Conservation (phyloP, 2,329 filamentous ascomycete genomes). For the Neofusicoccum ribis region DNA sequence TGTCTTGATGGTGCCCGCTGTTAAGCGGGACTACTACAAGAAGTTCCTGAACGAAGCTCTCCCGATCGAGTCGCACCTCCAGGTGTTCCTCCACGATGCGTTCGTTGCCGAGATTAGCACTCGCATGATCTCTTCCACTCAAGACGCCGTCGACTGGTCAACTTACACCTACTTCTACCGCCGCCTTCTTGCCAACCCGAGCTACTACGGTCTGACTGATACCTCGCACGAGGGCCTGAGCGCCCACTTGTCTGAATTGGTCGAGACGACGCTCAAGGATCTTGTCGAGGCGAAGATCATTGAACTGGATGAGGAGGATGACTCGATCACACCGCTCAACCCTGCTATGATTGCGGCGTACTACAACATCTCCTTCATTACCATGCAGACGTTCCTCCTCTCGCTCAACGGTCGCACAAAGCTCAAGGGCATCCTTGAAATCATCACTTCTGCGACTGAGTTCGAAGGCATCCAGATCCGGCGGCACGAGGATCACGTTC, state of each 20-base stretch:
- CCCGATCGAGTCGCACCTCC: constrained; percentile 91
- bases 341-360: constrained; percentile 98
- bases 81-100: constrained; percentile 88
- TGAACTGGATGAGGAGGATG: constrained; percentile 86
- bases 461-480: constrained; percentile 95
- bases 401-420: constrained; percentile 87
- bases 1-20: constrained; percentile 92
- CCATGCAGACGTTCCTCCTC: constrained; percentile 96
- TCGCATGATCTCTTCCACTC: constrained; percentile 90
- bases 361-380: constrained; percentile 99
- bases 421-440: constrained; percentile 95
- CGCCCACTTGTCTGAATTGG: constrained; percentile 88
- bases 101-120: constrained; percentile 98
- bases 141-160: constrained; percentile 97
- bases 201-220: constrained; percentile 88
- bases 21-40: constrained; percentile 97
- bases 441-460: constrained; percentile 93
- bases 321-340: constrained; percentile 84
- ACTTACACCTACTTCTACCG: constrained; percentile 99
- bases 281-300: constrained; percentile 92
- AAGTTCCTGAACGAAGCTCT: constrained; percentile 97
- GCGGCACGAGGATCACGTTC: constrained; percentile 82
- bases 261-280: constrained; percentile 89
- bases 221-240: constrained; percentile 92
- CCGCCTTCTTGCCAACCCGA: constrained; percentile 89